phyloP scores from a whole-genome alignment of 2,329 filamentous ascomycete genomes.

The Aspergillus sergii region DNA sequence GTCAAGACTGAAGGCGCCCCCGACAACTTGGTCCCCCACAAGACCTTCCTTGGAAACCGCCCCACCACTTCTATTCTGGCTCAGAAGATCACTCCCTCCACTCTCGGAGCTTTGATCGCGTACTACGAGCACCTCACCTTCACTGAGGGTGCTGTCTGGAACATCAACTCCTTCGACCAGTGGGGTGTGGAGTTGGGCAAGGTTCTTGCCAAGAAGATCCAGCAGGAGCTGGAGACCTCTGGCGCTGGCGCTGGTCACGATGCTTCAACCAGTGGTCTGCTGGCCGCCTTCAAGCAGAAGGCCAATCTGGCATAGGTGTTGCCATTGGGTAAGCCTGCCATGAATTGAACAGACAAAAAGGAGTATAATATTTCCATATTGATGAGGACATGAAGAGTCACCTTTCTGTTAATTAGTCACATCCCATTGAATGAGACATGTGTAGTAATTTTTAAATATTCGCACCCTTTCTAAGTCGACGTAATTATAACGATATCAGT shows the following conservation, averaged over 20 bases:
- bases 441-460: background rate
- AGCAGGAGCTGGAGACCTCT: conserved; percentile 76
- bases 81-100: conserved; percentile 88
- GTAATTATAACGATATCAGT: background rate
- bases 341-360: conserved; percentile 13
- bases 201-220: conserved; percentile 89
- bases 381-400: conserved; percentile 24
- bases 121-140: conserved; percentile 99
- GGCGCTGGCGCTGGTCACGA: conserved; percentile 77
- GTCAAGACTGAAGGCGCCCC: conserved; percentile 52
- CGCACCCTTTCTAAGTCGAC: background rate
- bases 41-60: conserved; percentile 97
- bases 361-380: conserved; percentile 17
- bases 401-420: conserved; percentile 17
- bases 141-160: conserved; percentile 96
- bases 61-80: conserved; percentile 95
- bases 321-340: background rate
- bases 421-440: conserved; percentile 2
- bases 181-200: conserved; percentile 99
- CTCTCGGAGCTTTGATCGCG: conserved; percentile 91
- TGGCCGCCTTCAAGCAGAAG: conserved; percentile 89
- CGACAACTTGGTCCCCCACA: conserved; percentile 78
- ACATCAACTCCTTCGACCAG: conserved; percentile 99
- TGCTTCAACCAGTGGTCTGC: conserved; percentile 81
- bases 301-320: conserved; percentile 46